Conservation (phyloP, 1,139 yeast species). For the Lodderomyces beijingensis region DNA sequence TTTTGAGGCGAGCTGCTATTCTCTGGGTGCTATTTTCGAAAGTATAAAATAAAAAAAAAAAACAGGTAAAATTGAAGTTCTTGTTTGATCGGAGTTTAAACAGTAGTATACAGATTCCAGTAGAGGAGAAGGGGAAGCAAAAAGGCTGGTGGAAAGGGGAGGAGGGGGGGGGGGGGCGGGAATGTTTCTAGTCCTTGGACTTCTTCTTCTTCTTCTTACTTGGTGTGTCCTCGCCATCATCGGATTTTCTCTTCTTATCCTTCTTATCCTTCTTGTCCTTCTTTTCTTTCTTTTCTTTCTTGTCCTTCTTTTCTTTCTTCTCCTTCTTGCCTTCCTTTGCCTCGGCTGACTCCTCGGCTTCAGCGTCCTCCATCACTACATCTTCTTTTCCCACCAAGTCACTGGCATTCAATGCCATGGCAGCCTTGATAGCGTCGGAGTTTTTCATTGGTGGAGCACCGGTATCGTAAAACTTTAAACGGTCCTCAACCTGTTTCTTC, state of each 20-base stretch:
- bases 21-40: no score
- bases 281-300: constrained; percentile 44
- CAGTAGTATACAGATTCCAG: no score
- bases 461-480: constrained; percentile 91
- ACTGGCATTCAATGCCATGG: constrained; percentile 55
- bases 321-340: constrained; percentile 52
- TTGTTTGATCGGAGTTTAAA: no score
- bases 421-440: constrained; percentile 88
- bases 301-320: constrained; percentile 52
- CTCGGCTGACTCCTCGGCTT: constrained; percentile 47
- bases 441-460: constrained; percentile 97
- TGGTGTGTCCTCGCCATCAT: constrained; percentile 16
- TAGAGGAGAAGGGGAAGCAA: not conserved
- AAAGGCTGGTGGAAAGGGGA: not conserved
- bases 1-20: no score
- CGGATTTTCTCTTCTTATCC: constrained; percentile 45
- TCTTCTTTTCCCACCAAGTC: constrained; percentile 10
- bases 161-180: not conserved
- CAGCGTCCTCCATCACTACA: constrained; percentile 39
- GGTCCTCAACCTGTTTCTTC: constrained; percentile 96
- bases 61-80: no score
- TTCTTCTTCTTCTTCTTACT: constrained; percentile 42
- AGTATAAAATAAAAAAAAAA: no score
- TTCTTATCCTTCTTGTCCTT: constrained; percentile 42
- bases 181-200: constrained; percentile 28